Evolutionary conservation across 2,329 filamentous ascomycete genomes (phyloP).

Genomic region (Thielaviopsis populi): DNA sequence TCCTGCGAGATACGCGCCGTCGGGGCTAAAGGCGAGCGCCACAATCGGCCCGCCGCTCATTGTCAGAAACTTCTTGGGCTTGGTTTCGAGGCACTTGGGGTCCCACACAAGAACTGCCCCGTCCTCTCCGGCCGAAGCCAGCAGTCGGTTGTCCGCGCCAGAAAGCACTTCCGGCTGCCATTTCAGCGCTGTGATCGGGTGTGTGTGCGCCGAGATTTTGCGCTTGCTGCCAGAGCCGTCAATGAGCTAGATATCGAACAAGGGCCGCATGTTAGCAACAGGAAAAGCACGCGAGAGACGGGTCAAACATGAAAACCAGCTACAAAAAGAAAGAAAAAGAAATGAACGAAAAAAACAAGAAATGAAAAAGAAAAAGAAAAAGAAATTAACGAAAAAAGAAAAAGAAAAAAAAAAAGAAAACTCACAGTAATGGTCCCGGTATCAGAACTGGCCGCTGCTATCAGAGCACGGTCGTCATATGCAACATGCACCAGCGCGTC

Average conservation of each 20-base stretch:
- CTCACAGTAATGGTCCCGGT: slow-evolving; percentile 46
- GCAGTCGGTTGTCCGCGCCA: slow-evolving; percentile 35
- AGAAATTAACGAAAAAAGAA: background rate
- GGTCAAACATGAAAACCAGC: too few species aligned
- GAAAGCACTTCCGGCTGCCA: slow-evolving; percentile 39
- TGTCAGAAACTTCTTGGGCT: slow-evolving; percentile 43
- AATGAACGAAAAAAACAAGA: too few species aligned
- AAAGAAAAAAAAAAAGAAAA: slow-evolving; percentile 6
- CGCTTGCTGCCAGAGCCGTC: slow-evolving; percentile 37
- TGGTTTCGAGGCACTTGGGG: slow-evolving; percentile 37
- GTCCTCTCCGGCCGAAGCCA: slow-evolving; percentile 48
- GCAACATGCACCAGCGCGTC: slow-evolving; percentile 41
- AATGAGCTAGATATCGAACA: slow-evolving; percentile 32
- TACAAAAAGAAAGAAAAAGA: too few species aligned
- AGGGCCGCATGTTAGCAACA: slow-evolving; percentile 3
- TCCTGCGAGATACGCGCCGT: slow-evolving; percentile 47
- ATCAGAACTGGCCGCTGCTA: slow-evolving; percentile 40
- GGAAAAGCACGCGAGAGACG: too few species aligned
- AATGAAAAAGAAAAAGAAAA: slow-evolving; percentile 9
- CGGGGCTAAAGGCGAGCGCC: slow-evolving; percentile 46
- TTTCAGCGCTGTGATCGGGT: slow-evolving; percentile 40
- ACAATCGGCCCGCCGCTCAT: slow-evolving; percentile 42
- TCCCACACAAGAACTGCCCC: slow-evolving; percentile 50
- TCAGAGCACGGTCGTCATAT: slow-evolving; percentile 41
- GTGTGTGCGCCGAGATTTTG: slow-evolving; percentile 44